Evolutionary conservation across 2,329 filamentous ascomycete species (phyloP).

Genomic region (Talaromyces funiculosus): DNA sequence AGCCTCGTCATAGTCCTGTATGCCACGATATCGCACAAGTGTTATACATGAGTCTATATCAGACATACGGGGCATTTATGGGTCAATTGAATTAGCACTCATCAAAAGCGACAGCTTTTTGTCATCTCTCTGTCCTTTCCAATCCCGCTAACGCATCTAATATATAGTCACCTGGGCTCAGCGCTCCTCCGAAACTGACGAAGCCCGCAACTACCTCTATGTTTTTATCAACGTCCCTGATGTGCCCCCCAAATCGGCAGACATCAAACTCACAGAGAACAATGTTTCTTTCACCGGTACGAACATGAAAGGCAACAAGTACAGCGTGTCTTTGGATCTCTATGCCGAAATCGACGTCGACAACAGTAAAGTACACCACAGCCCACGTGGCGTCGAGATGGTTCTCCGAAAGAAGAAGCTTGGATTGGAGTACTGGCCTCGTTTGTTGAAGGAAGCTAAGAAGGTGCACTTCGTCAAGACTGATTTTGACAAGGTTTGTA

Average conservation of each 20-base stretch:
- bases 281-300: constrained; percentile 75
- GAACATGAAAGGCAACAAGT: constrained; percentile 80
- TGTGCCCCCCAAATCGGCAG: constrained; percentile 66
- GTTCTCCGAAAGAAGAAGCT: constrained; percentile 96
- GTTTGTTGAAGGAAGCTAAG: constrained; percentile 82
- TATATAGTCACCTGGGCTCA: constrained; percentile 89
- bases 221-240: constrained; percentile 87
- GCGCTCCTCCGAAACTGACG: constrained; percentile 74
- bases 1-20: neutral
- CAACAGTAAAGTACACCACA: constrained; percentile 83
- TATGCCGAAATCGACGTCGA: constrained; percentile 83
- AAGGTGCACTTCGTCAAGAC: constrained; percentile 97
- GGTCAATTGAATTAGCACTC: neutral
- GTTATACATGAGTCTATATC: neutral
- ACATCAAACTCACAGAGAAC: constrained; percentile 76
- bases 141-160: neutral
- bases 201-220: constrained; percentile 90
- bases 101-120: neutral
- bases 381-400: constrained; percentile 77
- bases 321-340: constrained; percentile 80
- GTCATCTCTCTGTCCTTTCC: neutral
- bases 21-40: neutral
- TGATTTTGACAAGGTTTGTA: constrained; percentile 84
- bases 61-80: neutral
- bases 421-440: constrained; percentile 91